A percentile compares a stretch with the other conserved stretches of the same genome.
Evolutionary conservation across 2,329 filamentous ascomycete species (phyloP).

Genomic region (Botrytis deweyae): DNA sequence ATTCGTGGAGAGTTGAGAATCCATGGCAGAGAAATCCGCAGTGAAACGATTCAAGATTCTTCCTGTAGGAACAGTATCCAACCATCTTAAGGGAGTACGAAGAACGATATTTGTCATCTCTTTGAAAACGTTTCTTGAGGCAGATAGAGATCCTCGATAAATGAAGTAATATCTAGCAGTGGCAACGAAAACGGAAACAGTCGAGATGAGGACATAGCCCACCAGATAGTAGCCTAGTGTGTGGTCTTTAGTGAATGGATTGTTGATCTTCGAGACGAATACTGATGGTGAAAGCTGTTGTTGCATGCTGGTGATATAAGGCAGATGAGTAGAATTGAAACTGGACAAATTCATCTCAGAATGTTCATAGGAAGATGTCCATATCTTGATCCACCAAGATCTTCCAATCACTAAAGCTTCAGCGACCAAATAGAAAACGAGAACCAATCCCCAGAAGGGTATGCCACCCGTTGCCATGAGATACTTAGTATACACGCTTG

Average conservation of each 20-base stretch:
- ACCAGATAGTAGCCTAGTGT: constrained; percentile 57
- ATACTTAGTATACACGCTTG: constrained; percentile 65
- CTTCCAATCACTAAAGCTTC: constrained; percentile 41
- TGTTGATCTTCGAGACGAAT: constrained; percentile 8
- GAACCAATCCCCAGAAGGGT: constrained; percentile 56
- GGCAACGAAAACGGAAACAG: constrained; percentile 51
- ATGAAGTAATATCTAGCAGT: constrained; percentile 56
- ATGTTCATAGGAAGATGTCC: constrained; percentile 50
- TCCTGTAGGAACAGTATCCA: constrained; percentile 74
- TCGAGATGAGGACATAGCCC: constrained; percentile 62
- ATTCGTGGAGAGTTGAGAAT: constrained; percentile 63
- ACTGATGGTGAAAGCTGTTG: constrained; percentile 42
- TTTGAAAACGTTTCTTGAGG: constrained; percentile 64
- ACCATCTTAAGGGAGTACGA: constrained; percentile 68
- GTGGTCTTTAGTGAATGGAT: constrained; percentile 15
- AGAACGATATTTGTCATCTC: constrained; percentile 64
- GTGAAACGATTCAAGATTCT: constrained; percentile 76
- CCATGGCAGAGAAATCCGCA: constrained; percentile 69
- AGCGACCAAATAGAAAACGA: constrained; percentile 50
- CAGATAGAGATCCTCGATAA: constrained; percentile 62
- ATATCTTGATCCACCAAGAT: constrained; percentile 63
- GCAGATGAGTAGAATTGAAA: constrained; percentile 18
- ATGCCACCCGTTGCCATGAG: constrained; percentile 63
- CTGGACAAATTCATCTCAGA: constrained; percentile 21
- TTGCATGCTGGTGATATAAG: constrained; percentile 21